These are phyloP conservation scores for Myriosclerotinia scirpicola DNA, from an alignment of 2,329 filamentous ascomycete genomes.

Conservation along the genomic window DNA sequence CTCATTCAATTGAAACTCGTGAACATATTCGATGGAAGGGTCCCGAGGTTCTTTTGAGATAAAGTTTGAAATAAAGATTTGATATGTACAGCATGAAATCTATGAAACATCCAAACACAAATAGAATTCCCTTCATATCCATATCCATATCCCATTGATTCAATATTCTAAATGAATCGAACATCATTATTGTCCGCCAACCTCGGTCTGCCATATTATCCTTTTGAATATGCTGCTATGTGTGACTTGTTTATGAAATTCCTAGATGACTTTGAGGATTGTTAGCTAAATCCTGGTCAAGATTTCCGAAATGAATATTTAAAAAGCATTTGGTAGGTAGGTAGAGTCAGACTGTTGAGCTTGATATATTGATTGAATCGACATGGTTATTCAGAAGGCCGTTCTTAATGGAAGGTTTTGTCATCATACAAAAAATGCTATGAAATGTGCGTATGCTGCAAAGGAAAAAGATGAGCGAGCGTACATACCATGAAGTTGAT, in stretches of 20 bases:
- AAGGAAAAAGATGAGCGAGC: conserved; percentile 7
- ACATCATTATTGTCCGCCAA: not conserved
- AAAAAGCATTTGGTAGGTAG: conserved; percentile 7
- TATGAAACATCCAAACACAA: not conserved
- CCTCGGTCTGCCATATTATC: not conserved
- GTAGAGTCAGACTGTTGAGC: conserved; percentile 61
- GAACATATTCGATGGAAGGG: not conserved
- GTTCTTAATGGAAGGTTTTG: conserved; percentile 58
- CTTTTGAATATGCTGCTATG: not conserved
- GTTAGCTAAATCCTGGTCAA: conserved; percentile 15
- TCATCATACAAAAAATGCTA: conserved; percentile 51
- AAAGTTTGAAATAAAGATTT: not conserved
- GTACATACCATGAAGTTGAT: not conserved
- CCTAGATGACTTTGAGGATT: not conserved
- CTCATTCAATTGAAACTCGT: not conserved
- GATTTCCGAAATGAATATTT: not conserved
- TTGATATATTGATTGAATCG: conserved; percentile 57
- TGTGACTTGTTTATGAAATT: not conserved
- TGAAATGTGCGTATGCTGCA: not conserved
- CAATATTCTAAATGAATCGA: not conserved
- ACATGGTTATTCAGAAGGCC: conserved; percentile 64
- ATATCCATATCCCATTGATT: not conserved
- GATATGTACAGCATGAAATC: not conserved
- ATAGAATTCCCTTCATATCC: not conserved
- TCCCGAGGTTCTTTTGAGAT: not conserved